Base-by-base conservation (phyloP, 1,284 basidiomycete species). In the Leucoagaricus sp. region DNA sequence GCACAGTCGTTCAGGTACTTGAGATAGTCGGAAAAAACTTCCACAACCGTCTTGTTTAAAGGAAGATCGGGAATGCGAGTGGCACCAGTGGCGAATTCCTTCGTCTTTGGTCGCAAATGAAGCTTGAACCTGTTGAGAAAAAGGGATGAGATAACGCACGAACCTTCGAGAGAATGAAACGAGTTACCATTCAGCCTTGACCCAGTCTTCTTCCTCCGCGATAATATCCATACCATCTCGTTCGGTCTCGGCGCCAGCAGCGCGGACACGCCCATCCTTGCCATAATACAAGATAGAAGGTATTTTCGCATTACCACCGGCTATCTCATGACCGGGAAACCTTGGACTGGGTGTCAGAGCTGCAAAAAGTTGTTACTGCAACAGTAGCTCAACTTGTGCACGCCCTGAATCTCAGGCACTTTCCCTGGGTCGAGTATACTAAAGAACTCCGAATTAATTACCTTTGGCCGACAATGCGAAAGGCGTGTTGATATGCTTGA, bases 11-110 rank as follows among this genome's bases (percentile, higher is more conserved):
- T 74, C 1, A 85, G 65, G 57, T 86, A 85, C 0, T 55, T 61
- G 41, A 84, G 65, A 58, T 82, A 83, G 61, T 84, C 83, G 0
- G 72, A 68, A 12, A 81, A 70, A 40, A 84, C 65, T n/a, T 79
- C 68, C 0, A 75, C 56, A 1, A 75, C 72, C 0, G 72, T 68
- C 64, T 75, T 80, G 9, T 49, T 49, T 17, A 63, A 60, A 0
- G 81, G 81, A 9, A 84, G 71, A 0, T 72, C 67, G 0, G 72
- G 76, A 5, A 80, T 61, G 17, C 70, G 64, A 15, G 64, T 33
- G 4, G 54, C 23, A 40, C 58, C 58, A n/a, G 40, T 48, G n/a
- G 50, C 42, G 5, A 58, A 45, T 7, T 51, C 38, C 1, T 56
- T 55, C 17, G 49, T 57, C 36, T 62, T 60, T 10, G 64, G 60